Percentiles rank a stretch among this genome's conserved stretches.
phyloP scores from a whole-genome alignment of 2,329 filamentous ascomycete species.

The Aurifilum marmelostoma region DNA sequence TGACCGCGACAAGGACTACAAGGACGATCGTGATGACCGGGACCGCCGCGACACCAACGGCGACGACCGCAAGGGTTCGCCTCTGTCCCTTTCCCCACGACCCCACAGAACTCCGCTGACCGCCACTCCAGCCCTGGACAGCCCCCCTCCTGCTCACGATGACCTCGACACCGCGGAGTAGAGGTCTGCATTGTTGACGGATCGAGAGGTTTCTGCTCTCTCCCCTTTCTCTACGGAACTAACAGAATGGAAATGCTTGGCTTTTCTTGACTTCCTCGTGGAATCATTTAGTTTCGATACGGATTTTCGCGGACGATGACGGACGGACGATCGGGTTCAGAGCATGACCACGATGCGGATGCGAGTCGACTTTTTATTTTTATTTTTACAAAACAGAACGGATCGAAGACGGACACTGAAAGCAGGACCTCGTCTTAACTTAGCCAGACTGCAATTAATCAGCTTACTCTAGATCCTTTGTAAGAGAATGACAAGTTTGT shows the following conservation, averaged over 20 bases:
- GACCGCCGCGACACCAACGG: constrained; percentile 81
- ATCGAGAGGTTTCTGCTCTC: constrained; percentile 28
- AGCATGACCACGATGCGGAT: constrained; percentile 15
- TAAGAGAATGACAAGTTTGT: constrained; percentile 16
- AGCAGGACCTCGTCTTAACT: neutral
- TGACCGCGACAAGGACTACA: constrained; percentile 52
- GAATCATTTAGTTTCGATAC: constrained; percentile 30
- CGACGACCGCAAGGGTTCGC: constrained; percentile 85
- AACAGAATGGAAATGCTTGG: constrained; percentile 29
- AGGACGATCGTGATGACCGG: constrained; percentile 72
- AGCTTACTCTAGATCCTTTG: constrained; percentile 25
- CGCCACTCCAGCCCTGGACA: constrained; percentile 60
- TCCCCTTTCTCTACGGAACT: constrained; percentile 29
- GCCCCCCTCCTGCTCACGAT: constrained; percentile 82
- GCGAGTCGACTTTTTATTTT: constrained; percentile 21
- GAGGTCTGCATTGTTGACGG: constrained; percentile 19
- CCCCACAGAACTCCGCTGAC: constrained; percentile 32
- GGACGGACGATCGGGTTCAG: constrained; percentile 19
- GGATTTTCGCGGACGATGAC: constrained; percentile 23
- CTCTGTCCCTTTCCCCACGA: constrained; percentile 37
- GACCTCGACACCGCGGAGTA: constrained; percentile 94
- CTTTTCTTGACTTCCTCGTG: constrained; percentile 28
- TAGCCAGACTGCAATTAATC: constrained; percentile 16
- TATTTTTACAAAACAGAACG: constrained; percentile 3
- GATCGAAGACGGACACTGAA: constrained; percentile 19